phyloP scores from a whole-genome alignment of 2,329 filamentous ascomycete species.

The Epichloe elymi region DNA sequence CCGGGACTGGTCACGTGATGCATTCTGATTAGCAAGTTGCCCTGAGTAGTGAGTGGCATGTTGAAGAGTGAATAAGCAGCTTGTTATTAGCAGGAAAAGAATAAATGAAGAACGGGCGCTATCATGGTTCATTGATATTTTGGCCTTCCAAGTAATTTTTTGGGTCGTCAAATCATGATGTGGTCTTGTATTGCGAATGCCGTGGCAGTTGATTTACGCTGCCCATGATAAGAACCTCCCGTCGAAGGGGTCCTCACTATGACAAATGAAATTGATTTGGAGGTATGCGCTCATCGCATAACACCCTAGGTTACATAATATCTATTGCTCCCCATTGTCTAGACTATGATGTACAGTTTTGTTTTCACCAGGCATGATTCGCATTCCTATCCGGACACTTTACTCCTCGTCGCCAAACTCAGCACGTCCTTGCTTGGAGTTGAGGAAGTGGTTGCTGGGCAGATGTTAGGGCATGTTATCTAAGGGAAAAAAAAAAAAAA shows the following conservation, averaged over 20 bases:
- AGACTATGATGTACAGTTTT: slow-evolving; percentile 28
- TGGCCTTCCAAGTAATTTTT: background rate
- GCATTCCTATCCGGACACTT: slow-evolving; percentile 11
- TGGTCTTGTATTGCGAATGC: too few relatives aligned
- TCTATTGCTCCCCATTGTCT: slow-evolving; percentile 26
- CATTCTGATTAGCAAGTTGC: background rate
- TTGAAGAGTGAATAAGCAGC: background rate
- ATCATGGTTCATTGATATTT: background rate
- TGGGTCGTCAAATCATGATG: too few relatives aligned
- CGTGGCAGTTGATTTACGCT: background rate
- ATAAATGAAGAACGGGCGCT: background rate
- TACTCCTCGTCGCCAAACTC: slow-evolving; percentile 35
- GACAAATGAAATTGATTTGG: slow-evolving; percentile 12
- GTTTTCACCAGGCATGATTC: slow-evolving; percentile 5
- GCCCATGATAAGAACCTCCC: background rate
- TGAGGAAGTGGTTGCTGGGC: slow-evolving; percentile 63
- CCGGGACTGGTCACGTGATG: slow-evolving; percentile 11
- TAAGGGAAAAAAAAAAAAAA: background rate
- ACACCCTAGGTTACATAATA: slow-evolving; percentile 10
- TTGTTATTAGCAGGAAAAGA: background rate
- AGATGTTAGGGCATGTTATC: background rate
- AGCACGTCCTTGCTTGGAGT: slow-evolving; percentile 62
- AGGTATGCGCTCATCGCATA: slow-evolving; percentile 4
- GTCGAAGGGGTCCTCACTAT: background rate
- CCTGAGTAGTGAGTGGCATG: background rate